Conservation (phyloP, 2,329 filamentous ascomycete genomes). For the Colletotrichum tanaceti region DNA sequence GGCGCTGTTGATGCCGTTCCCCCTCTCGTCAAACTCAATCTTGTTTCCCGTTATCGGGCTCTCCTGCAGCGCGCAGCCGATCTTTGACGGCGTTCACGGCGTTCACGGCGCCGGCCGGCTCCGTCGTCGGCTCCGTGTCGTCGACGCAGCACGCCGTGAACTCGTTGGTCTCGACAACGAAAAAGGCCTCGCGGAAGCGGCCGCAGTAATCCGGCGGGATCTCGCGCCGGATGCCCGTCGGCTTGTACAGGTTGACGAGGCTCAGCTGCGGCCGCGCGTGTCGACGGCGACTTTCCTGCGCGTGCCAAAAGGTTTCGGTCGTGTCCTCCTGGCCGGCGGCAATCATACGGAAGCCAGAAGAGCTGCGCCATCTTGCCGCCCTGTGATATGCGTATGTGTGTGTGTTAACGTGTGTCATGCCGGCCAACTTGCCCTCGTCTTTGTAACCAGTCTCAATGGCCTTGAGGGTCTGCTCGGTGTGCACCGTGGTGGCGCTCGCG, state of each 20-base stretch:
- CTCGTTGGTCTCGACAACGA: slow-evolving; percentile 71
- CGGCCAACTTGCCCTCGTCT: neutral
- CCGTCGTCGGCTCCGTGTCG: slow-evolving; percentile 65
- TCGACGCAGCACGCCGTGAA: slow-evolving; percentile 71
- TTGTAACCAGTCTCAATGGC: slow-evolving; percentile 57
- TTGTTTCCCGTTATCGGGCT: slow-evolving; percentile 65
- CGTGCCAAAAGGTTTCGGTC: slow-evolving; percentile 75
- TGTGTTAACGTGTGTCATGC: neutral
- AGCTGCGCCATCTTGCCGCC: slow-evolving; percentile 73
- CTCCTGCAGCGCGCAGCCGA: slow-evolving; percentile 71
- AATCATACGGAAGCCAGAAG: slow-evolving; percentile 74
- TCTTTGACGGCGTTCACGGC: slow-evolving; percentile 70
- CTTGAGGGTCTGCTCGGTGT: slow-evolving; percentile 67
- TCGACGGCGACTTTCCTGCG: slow-evolving; percentile 73
- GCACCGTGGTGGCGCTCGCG: slow-evolving; percentile 61
- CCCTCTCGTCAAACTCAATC: slow-evolving; percentile 68
- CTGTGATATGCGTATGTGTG: slow-evolving; percentile 45
- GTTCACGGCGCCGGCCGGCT: slow-evolving; percentile 67
- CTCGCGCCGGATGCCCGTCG: slow-evolving; percentile 66
- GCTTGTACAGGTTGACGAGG: slow-evolving; percentile 66
- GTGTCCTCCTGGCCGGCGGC: slow-evolving; percentile 74
- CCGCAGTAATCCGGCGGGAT: slow-evolving; percentile 72
- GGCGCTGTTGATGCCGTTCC: slow-evolving; percentile 55
- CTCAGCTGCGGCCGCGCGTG: slow-evolving; percentile 65
- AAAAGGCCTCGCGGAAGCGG: slow-evolving; percentile 71